A percentile compares a stretch with the other conserved stretches of the same genome.
Conservation (phyloP, 371 early-diverging fungal genomes). For the Catenaria anguillulae region DNA sequence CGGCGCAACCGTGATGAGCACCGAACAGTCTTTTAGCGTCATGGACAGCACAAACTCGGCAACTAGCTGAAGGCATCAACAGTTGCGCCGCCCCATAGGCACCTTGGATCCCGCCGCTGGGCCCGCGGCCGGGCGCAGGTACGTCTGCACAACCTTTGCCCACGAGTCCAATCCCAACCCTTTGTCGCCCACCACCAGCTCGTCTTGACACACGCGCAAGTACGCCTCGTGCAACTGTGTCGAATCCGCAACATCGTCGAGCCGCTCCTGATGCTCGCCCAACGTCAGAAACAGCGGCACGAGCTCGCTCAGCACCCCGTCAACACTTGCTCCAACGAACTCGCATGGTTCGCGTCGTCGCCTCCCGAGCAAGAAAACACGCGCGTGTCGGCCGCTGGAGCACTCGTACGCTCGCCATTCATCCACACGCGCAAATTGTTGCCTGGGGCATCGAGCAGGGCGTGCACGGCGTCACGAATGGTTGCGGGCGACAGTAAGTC, state of each 20-base stretch:
- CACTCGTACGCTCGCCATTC: conserved; percentile 7
- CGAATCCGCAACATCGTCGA: conserved; percentile 16
- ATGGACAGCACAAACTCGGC: conserved; percentile 19
- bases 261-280: conserved; percentile 9
- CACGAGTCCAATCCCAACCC: conserved; percentile 16
- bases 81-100: conserved; percentile 10
- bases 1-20: conserved; percentile 10
- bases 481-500: conserved; percentile 13
- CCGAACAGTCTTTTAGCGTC: conserved; percentile 22
- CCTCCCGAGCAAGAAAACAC: not conserved
- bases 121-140: not conserved
- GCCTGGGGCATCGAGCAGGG: conserved; percentile 13
- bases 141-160: not conserved
- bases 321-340: too few relatives aligned
- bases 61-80: too few relatives aligned
- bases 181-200: not conserved
- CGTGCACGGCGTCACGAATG: conserved; percentile 12
- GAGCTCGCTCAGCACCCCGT: not conserved
- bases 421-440: conserved; percentile 20
- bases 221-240: conserved; percentile 10
- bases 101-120: not conserved
- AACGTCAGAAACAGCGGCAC: conserved; percentile 10
- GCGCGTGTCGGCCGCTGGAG: not conserved
- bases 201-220: not conserved
- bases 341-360: not conserved